A percentile compares a stretch with the other conserved stretches of the same genome.
phyloP scores from a whole-genome alignment of 2,329 filamentous ascomycete species.

The Pseudohalonectria lignicola region DNA sequence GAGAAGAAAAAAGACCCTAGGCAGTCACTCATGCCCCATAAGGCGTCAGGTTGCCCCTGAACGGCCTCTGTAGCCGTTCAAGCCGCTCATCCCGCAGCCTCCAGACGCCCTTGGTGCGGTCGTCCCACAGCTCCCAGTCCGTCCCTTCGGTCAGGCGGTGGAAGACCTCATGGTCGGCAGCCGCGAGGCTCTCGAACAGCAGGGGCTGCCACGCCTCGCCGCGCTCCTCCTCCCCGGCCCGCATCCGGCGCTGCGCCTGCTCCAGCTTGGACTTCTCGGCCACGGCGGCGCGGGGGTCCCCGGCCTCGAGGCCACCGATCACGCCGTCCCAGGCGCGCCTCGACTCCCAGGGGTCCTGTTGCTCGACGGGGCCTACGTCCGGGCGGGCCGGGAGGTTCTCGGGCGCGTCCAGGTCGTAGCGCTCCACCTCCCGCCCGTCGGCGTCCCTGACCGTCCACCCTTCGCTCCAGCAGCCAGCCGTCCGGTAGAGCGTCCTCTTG shows the following conservation, averaged over 20 bases:
- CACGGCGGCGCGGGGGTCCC: constrained; percentile 60
- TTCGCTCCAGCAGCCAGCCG: constrained; percentile 30
- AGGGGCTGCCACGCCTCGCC: constrained; percentile 30
- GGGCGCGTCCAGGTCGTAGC: constrained; percentile 22
- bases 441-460: constrained; percentile 24
- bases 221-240: constrained; percentile 51
- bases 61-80: constrained; percentile 16
- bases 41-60: constrained; percentile 20
- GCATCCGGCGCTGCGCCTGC: constrained; percentile 66
- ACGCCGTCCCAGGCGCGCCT: constrained; percentile 73
- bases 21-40: constrained; percentile 4
- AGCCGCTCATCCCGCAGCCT: constrained; percentile 16
- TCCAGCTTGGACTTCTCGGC: constrained; percentile 72
- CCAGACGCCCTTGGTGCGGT: constrained; percentile 27
- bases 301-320: constrained; percentile 56
- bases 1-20: not conserved
- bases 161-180: constrained; percentile 18
- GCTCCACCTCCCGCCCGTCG: constrained; percentile 20
- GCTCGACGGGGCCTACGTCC: constrained; percentile 38
- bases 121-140: constrained; percentile 17
- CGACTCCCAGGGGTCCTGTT: constrained; percentile 62
- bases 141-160: constrained; percentile 17
- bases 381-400: constrained; percentile 21
- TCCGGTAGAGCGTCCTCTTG: constrained; percentile 24
- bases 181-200: constrained; percentile 17